These are phyloP conservation scores for Cyclotella kingstonii DNA, from an alignment of 108 stramenopile genomes.

Conservation along the genomic window DNA sequence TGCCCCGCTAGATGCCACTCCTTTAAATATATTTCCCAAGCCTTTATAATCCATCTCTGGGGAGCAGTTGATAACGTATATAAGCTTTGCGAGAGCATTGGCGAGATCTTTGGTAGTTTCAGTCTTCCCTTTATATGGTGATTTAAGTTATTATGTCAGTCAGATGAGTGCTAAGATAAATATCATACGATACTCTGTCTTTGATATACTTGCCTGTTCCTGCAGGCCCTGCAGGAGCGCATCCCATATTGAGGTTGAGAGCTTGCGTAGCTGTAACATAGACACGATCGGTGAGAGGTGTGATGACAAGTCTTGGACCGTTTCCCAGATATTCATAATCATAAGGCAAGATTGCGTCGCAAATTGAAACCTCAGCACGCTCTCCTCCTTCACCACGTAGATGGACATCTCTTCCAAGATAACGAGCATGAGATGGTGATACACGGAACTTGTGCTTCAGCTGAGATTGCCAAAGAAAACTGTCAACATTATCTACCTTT, in stretches of 20 bases:
- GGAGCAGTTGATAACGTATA: slow-evolving; percentile 85
- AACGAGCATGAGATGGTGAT: slow-evolving; percentile 52
- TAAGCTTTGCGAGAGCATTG: slow-evolving; percentile 69
- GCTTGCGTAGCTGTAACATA: slow-evolving; percentile 86
- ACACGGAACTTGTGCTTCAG: slow-evolving; percentile 84
- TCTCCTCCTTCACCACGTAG: slow-evolving; percentile 56
- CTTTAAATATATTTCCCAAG: slow-evolving; percentile 77
- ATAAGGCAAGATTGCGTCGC: slow-evolving; percentile 76
- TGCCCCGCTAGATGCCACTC: slow-evolving; percentile 59
- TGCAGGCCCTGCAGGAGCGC: slow-evolving; percentile 80
- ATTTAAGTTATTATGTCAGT: too few relatives aligned
- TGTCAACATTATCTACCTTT: slow-evolving; percentile 40
- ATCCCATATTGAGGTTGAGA: slow-evolving; percentile 83
- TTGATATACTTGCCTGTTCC: too few relatives aligned
- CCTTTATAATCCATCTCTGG: slow-evolving; percentile 78
- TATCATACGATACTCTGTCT: too few relatives aligned
- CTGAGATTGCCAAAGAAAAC: slow-evolving; percentile 85
- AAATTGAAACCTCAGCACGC: slow-evolving; percentile 76
- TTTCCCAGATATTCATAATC: slow-evolving; percentile 88
- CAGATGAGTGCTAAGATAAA: too few relatives aligned
- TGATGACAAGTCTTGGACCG: slow-evolving; percentile 76
- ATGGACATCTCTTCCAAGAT: slow-evolving; percentile 55
- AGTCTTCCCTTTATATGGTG: too few relatives aligned
- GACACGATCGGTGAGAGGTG: slow-evolving; percentile 82
- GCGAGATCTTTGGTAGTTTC: slow-evolving; percentile 84